Evolutionary conservation across 805 yeast genomes (phyloP), one percentile per base, ranked within the genome.

Genomic region (Starmerella bombicola): DNA sequence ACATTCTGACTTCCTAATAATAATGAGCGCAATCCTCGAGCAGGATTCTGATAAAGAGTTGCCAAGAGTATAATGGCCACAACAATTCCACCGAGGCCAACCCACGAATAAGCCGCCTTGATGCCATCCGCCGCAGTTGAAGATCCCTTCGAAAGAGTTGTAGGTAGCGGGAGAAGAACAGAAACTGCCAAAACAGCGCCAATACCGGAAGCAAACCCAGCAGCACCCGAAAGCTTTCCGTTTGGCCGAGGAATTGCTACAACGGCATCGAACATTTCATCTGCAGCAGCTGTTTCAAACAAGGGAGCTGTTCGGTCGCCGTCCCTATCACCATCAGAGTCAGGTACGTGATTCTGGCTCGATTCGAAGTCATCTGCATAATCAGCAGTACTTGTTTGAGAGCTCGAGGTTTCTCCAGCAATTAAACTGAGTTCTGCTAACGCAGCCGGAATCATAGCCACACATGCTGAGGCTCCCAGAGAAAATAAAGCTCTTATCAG

Each of bases 361-460:
- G 16, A n/a, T n/a, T 7, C 12, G 18, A 7, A 4, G 25, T 32
- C 17, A 6, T 32, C 35, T 9, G 18, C 25, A n/a, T 21, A 9
- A 15, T 29, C 32, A 7, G 32, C 23, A 17, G 12, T 16, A 6
- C 15, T 21, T 5, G 34, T 16, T n/a, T 31, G 15, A 6, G 34
- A 5, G 8, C 22, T 21, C 17, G 35, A 32, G 16, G 35, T 6
- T 4, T 18, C 8, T 4, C 21, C 8, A 10, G 35, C 35, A 13
- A 45, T 15, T 28, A 44, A 22, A 23, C 46, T 42, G 13, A 45
- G 33, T 54, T 75, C 79, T 32, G 75, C 70, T 33, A 76, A 63
- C 63, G 72, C 59, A 5, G 78, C 80, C 2, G 80, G 70, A 26
- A 74, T 62, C 74, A 74, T 73, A 20, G 76, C 66, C 56, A 71